Evolutionary conservation across 306 rosid genomes (phyloP).

Genomic region (Quercus bicolor): DNA sequence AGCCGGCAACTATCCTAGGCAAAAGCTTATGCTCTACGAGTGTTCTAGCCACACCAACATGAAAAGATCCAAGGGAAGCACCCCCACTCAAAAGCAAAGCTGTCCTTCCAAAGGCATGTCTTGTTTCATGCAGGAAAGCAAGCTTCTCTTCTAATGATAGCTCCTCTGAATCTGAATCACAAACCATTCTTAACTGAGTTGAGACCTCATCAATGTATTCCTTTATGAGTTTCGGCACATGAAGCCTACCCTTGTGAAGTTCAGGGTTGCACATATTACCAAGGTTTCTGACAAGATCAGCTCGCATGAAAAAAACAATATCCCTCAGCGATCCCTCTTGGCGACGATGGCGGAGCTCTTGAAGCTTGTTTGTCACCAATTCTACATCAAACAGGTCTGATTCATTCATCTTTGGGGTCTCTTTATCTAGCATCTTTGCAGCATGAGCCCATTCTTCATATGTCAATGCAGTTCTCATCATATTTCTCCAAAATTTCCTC

Average conservation of each 20-base stretch:
- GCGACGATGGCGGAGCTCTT: slow-evolving; percentile 82
- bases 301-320: slow-evolving; percentile 88
- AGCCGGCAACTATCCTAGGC: slow-evolving; percentile 95
- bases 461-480: slow-evolving; percentile 90
- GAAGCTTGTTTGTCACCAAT: slow-evolving; percentile 77
- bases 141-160: slow-evolving; percentile 80
- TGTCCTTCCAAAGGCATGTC: slow-evolving; percentile 96
- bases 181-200: slow-evolving; percentile 85
- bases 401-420: slow-evolving; percentile 82
- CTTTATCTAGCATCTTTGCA: slow-evolving; percentile 96
- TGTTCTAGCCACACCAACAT: slow-evolving; percentile 81
- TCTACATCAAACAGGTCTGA: slow-evolving; percentile 78
- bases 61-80: slow-evolving; percentile 95
- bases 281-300: slow-evolving; percentile 86
- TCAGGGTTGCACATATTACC: slow-evolving; percentile 96
- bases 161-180: slow-evolving; percentile 85
- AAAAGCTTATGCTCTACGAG: slow-evolving; percentile 84
- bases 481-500: slow-evolving; percentile 90
- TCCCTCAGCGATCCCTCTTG: slow-evolving; percentile 80
- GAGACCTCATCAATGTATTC: slow-evolving; percentile 88
- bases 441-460: slow-evolving; percentile 99
- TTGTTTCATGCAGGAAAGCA: slow-evolving; percentile 90
- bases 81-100: slow-evolving; percentile 97
- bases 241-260: slow-evolving; percentile 88
- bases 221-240: slow-evolving; percentile 77